These are phyloP conservation scores for Alloteropsis semialata DNA, from an alignment of 176 grass and related monocot genomes.

Conservation along the genomic window DNA sequence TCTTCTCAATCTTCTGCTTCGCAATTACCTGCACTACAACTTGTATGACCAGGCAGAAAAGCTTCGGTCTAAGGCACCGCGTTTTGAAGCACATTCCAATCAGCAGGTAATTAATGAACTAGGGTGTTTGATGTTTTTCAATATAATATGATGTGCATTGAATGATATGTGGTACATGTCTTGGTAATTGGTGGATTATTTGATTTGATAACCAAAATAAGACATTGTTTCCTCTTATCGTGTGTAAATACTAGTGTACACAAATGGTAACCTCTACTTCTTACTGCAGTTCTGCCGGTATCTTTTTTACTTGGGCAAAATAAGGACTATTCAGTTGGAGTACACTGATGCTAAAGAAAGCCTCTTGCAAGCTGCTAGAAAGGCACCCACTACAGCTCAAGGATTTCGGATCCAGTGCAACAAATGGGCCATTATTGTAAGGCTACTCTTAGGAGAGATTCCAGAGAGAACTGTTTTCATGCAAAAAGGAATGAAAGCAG, in stretches of 20 bases:
- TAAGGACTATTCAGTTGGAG: conserved; percentile 88
- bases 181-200: background rate
- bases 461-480: conserved; percentile 84
- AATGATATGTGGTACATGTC: background rate
- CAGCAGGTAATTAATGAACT: conserved; percentile 55
- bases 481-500: conserved; percentile 86
- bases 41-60: conserved; percentile 94
- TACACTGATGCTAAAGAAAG: conserved; percentile 93
- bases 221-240: background rate
- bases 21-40: conserved; percentile 97
- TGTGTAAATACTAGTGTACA: background rate
- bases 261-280: conserved; percentile 14
- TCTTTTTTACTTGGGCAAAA: conserved; percentile 87
- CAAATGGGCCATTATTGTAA: conserved; percentile 82
- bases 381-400: conserved; percentile 64
- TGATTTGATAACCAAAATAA: background rate
- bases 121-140: background rate
- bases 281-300: conserved; percentile 75
- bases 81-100: conserved; percentile 94
- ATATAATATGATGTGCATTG: background rate
- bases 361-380: conserved; percentile 82
- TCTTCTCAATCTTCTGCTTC: conserved; percentile 88
- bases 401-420: conserved; percentile 82
- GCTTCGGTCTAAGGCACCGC: conserved; percentile 87
- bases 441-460: conserved; percentile 73